Conservation (phyloP, 2,329 filamentous ascomycete genomes). For the Aureobasidium sp. region DNA sequence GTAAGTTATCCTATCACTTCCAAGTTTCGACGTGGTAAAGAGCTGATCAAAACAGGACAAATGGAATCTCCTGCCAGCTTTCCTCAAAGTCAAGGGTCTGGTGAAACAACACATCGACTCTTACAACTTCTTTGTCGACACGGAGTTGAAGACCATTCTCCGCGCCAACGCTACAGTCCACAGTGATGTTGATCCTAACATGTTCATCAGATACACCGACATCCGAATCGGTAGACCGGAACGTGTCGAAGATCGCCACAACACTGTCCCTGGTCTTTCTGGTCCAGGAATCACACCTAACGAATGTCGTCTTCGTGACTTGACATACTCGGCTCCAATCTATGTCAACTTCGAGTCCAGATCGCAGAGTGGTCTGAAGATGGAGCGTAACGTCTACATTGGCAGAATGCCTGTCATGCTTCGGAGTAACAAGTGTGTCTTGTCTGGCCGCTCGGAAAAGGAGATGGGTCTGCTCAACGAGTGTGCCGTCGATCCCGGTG, state of each 20-base stretch:
- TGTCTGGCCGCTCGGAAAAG: conserved; percentile 72
- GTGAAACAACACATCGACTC: conserved; percentile 98
- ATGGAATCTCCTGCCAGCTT: conserved; percentile 94
- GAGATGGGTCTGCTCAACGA: conserved; percentile 92
- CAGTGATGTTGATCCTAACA: conserved; percentile 86
- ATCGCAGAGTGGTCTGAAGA: conserved; percentile 53
- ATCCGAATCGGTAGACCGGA: conserved; percentile 79
- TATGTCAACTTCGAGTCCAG: conserved; percentile 62
- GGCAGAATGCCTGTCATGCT: conserved; percentile 95
- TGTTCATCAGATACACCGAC: conserved; percentile 63
- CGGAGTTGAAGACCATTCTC: conserved; percentile 94
- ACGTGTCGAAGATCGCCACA: conserved; percentile 65
- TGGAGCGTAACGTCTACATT: conserved; percentile 65
- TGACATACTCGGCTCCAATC: conserved; percentile 96
- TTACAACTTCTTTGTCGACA: conserved; percentile 96
- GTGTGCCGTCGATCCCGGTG: conserved; percentile 89
- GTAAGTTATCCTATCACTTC: conserved; percentile 14
- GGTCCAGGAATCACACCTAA: conserved; percentile 63
- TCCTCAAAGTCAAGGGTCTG: conserved; percentile 91
- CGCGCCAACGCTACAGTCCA: conserved; percentile 79
- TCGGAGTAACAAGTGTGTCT: conserved; percentile 84
- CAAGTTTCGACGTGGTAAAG: background rate
- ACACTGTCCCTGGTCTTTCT: conserved; percentile 26
- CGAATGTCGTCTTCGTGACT: conserved; percentile 90
- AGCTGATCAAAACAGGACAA: conserved; percentile 55